phyloP scores from a whole-genome alignment of 176 grass and related monocot species.

The Cocos nucifera region DNA sequence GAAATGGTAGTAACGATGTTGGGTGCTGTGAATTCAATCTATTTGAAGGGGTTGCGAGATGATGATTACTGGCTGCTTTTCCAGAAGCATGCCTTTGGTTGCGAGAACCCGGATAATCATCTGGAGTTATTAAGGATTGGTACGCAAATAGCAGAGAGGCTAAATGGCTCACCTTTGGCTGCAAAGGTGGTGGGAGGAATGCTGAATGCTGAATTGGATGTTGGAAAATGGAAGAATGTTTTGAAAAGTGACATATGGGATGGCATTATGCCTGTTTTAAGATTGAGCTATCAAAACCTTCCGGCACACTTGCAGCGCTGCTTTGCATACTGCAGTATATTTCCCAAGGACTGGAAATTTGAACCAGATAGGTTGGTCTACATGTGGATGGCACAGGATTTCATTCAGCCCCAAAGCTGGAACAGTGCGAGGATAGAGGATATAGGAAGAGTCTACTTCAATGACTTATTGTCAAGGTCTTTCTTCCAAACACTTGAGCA shows the following conservation, averaged over 20 bases:
- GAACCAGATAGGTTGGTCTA: conserved; percentile 15
- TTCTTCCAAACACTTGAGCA: too few relatives aligned
- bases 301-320: conserved; percentile 12
- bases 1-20: conserved; percentile 23
- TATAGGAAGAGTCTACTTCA: too few relatives aligned
- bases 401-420: too few relatives aligned
- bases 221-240: too few relatives aligned
- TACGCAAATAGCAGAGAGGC: conserved; percentile 20
- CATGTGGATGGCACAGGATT: conserved; percentile 18
- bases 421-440: too few relatives aligned
- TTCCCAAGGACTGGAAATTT: conserved; percentile 13
- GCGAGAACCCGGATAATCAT: neutral
- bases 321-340: conserved; percentile 31
- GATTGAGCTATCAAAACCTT: conserved; percentile 18
- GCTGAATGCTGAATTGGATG: too few relatives aligned
- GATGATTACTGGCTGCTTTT: conserved; percentile 17
- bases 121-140: conserved; percentile 1
- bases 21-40: conserved; percentile 2
- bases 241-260: too few relatives aligned
- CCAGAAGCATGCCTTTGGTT: conserved; percentile 2
- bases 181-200: conserved; percentile 10
- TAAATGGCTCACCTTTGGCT: conserved; percentile 21
- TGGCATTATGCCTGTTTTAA: neutral
- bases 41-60: conserved; percentile 4
- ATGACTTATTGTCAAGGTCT: too few relatives aligned